Conservation (phyloP, 768 basidiomycete genomes). For the Agaricus subrufescens region DNA sequence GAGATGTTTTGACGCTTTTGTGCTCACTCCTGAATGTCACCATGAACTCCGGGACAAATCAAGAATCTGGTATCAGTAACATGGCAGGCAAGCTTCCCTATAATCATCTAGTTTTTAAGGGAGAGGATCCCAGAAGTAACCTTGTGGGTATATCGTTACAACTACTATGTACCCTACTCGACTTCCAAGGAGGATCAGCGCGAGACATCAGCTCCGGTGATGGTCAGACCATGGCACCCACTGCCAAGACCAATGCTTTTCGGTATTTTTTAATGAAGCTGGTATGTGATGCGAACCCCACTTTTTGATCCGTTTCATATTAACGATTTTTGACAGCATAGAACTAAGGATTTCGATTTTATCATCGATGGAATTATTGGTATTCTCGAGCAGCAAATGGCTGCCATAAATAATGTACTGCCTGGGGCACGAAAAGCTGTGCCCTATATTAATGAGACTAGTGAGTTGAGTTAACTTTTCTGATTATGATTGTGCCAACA, state of each 20-base stretch:
- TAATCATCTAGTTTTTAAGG: constrained; percentile 86
- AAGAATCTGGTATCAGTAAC: constrained; percentile 51
- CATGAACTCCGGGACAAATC: constrained; percentile 59
- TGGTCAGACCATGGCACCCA: constrained; percentile 40
- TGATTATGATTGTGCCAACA: constrained; percentile 6
- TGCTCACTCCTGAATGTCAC: constrained; percentile 93
- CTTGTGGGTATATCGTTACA: constrained; percentile 76
- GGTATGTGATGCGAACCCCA: constrained; percentile 35
- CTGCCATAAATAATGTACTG: constrained; percentile 65
- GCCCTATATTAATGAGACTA: constrained; percentile 77
- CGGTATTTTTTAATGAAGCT: constrained; percentile 89
- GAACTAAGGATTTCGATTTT: constrained; percentile 84
- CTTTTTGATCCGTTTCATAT: constrained; percentile 6
- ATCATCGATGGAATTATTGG: constrained; percentile 67
- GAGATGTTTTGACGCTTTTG: constrained; percentile 84
- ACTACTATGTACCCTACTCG: constrained; percentile 68
- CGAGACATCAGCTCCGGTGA: constrained; percentile 52
- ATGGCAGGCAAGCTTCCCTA: constrained; percentile 82
- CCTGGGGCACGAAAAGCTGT: constrained; percentile 84
- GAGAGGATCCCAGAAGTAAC: constrained; percentile 72
- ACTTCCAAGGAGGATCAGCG: constrained; percentile 77
- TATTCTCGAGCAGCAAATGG: constrained; percentile 73
- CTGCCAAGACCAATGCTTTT: constrained; percentile 79
- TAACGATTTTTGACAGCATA: constrained; percentile 52
- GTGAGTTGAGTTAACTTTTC: constrained; percentile 37